Conservation (phyloP, 176 grass and related monocot species). For the Rhynchospora pubera region DNA sequence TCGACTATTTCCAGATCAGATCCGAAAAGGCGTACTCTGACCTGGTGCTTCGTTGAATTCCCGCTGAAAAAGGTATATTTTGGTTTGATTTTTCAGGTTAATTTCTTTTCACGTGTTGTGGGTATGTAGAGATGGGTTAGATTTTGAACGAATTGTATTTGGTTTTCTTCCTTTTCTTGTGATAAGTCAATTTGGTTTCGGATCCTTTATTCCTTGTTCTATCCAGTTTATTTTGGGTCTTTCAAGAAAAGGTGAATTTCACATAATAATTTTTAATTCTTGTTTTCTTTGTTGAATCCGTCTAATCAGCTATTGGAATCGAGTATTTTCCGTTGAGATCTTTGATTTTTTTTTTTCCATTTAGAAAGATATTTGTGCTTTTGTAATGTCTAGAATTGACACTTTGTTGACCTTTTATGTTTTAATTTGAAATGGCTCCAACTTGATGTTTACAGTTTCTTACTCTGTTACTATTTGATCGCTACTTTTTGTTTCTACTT, state of each 20-base stretch:
- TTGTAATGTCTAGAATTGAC: not conserved
- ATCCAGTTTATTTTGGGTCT: not conserved
- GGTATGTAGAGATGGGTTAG: not conserved
- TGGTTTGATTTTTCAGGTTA: not conserved
- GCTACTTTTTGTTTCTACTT: constrained; percentile 8
- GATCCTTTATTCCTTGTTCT: constrained; percentile 8
- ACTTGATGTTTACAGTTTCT: not conserved
- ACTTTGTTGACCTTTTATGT: not conserved
- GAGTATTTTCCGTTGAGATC: constrained; percentile 12
- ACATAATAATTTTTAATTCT: not conserved
- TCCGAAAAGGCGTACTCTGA: not conserved
- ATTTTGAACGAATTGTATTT: not conserved
- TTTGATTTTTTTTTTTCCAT: not conserved
- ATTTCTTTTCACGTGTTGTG: not conserved
- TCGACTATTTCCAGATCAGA: constrained; percentile 2
- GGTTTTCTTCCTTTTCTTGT: not conserved
- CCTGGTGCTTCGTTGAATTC: not conserved
- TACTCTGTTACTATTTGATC: not conserved
- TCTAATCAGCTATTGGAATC: not conserved
- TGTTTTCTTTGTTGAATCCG: not conserved
- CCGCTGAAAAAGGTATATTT: constrained; percentile 14
- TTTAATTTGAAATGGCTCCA: not conserved
- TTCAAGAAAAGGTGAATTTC: constrained; percentile 7
- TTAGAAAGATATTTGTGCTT: not conserved
- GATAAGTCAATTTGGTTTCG: not conserved